Conservation (phyloP, 345 rosid genomes). For the Rhizophora mangle region DNA sequence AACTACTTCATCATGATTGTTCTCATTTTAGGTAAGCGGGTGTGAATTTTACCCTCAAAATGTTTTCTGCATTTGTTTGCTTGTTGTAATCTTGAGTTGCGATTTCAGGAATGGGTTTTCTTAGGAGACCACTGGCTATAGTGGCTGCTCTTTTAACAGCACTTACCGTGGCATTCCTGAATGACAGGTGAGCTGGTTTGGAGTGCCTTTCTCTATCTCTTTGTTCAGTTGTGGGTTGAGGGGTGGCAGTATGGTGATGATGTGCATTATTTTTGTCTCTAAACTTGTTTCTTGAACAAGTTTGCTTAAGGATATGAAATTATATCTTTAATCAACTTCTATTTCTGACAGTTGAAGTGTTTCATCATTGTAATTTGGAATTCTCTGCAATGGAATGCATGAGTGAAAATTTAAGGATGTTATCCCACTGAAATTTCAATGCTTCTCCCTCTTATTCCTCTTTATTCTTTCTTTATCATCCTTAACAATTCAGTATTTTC, state of each 20-base stretch:
- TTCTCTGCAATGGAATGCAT: neutral
- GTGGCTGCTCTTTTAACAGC: slow-evolving; percentile 71
- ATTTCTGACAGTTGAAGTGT: too few species aligned
- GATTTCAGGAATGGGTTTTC: slow-evolving; percentile 69
- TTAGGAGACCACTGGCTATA: slow-evolving; percentile 79
- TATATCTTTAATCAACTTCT: neutral
- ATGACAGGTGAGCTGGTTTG: slow-evolving; percentile 63
- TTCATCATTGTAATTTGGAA: too few species aligned
- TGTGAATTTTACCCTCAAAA: neutral
- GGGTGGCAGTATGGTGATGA: too few species aligned
- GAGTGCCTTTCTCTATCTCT: neutral
- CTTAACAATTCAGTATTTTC: too few species aligned
- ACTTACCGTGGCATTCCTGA: slow-evolving; percentile 68
- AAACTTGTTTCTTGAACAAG: too few species aligned
- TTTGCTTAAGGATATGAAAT: too few species aligned
- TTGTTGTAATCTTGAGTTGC: neutral
- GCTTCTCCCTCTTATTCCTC: neutral
- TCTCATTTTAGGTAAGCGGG: slow-evolving; percentile 67
- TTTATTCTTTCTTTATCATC: neutral
- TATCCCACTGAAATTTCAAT: neutral
- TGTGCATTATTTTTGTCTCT: too few species aligned
- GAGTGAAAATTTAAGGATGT: neutral
- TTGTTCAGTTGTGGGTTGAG: neutral
- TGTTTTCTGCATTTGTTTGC: neutral
- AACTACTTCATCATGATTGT: slow-evolving; percentile 90